A percentile compares a stretch with the other conserved stretches of the same genome.
phyloP scores from a whole-genome alignment of 1,284 basidiomycete genomes.

The Pseudomicrostroma phylloplanum region DNA sequence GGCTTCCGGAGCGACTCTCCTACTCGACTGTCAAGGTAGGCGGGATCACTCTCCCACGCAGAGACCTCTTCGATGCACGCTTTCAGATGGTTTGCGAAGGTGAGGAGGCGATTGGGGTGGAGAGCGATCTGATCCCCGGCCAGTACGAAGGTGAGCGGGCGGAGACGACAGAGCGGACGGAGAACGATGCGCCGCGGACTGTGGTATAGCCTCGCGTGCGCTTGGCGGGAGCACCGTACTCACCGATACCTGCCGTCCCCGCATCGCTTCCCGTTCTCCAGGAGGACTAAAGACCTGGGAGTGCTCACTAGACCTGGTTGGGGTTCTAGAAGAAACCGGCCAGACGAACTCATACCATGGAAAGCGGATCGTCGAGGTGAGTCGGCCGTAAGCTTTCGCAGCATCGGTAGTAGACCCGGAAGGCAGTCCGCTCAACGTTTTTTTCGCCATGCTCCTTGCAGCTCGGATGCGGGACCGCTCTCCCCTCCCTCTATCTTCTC shows the following conservation, averaged over 20 bases:
- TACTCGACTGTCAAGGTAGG: constrained; percentile 34
- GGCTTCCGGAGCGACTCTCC: constrained; percentile 43
- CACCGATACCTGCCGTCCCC: no score
- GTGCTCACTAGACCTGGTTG: constrained; percentile 75
- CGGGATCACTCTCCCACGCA: constrained; percentile 59
- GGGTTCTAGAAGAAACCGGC: constrained; percentile 21
- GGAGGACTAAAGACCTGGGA: constrained; percentile 93
- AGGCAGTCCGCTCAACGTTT: neutral
- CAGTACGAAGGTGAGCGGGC: constrained; percentile 70
- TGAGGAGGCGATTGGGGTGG: constrained; percentile 56
- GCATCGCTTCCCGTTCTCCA: neutral
- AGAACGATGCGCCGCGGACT: no score
- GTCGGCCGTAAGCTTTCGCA: neutral
- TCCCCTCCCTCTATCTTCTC: constrained; percentile 73
- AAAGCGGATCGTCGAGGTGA: constrained; percentile 4
- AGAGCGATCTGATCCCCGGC: constrained; percentile 83
- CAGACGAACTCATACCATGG: neutral
- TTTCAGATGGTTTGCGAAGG: constrained; percentile 63
- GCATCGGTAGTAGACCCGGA: neutral
- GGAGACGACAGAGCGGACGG: neutral
- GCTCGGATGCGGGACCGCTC: constrained; percentile 86
- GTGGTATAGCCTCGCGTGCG: no score
- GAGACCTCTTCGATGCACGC: constrained; percentile 87
- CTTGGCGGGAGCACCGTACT: no score
- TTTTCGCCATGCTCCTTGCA: constrained; percentile 49